Percentiles rank a stretch among this genome's conserved stretches.
Evolutionary conservation across 208 protist species (phyloP).

Genomic region (Leishmania aethiopica): DNA sequence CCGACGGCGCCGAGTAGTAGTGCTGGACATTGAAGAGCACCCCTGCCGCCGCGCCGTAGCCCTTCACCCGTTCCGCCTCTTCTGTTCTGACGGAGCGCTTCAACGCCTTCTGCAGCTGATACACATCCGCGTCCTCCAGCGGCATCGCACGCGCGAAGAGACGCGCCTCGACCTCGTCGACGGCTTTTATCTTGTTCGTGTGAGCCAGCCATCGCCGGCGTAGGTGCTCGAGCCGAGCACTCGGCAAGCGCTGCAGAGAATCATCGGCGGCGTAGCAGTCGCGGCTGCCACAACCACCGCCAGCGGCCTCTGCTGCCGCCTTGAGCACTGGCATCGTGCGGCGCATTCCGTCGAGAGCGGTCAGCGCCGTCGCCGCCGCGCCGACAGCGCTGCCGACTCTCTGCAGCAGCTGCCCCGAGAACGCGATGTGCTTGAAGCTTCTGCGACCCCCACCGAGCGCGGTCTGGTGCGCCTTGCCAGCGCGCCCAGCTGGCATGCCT

Average conservation of each 20-base stretch:
- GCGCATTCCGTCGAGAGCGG: too few species aligned
- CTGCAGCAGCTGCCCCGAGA: not conserved
- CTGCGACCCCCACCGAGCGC: not conserved
- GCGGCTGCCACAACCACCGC: not conserved
- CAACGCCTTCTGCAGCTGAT: conserved; percentile 34
- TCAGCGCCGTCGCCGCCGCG: too few species aligned
- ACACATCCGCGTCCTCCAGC: conserved; percentile 44
- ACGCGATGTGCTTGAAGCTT: not conserved
- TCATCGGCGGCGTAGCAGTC: conserved; percentile 17
- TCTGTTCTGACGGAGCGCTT: conserved; percentile 28
- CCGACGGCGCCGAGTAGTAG: conserved; percentile 44
- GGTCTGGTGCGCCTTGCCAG: not conserved
- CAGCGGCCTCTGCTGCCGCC: too few species aligned
- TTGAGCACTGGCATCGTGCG: too few species aligned
- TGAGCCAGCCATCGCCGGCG: conserved; percentile 67
- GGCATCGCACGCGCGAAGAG: conserved; percentile 63
- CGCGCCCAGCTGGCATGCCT: not conserved
- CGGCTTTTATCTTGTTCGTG: conserved; percentile 24
- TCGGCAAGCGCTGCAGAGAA: conserved; percentile 25
- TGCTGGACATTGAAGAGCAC: conserved; percentile 32
- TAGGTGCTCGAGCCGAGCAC: conserved; percentile 46
- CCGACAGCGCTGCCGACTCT: not conserved
- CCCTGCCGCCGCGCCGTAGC: conserved; percentile 20
- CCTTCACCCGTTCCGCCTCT: conserved; percentile 18
- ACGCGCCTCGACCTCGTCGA: conserved; percentile 46